Percentiles rank a stretch among this genome's conserved stretches.
Conservation (phyloP, 805 yeast species). For the Yamadazyma akitaensis region DNA sequence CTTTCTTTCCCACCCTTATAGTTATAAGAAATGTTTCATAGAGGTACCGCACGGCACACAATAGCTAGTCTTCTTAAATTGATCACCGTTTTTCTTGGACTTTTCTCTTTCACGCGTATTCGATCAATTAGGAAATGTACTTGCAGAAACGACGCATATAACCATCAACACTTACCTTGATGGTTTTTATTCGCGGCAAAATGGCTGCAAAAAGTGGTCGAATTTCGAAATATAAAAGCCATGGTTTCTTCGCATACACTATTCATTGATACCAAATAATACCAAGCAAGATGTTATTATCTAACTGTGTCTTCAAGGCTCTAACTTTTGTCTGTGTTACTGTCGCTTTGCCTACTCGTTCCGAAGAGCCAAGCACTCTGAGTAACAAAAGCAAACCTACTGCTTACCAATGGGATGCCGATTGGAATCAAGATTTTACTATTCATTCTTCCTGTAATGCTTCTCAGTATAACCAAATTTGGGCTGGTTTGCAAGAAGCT, state of each 20-base stretch:
- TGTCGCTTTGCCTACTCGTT: background rate
- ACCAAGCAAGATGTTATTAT: no score
- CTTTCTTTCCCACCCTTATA: no score
- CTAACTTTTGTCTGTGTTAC: background rate
- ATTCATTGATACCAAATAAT: no score
- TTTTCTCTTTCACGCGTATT: no score
- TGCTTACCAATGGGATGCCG: slow-evolving; percentile 14
- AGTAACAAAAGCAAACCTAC: background rate
- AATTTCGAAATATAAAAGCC: background rate
- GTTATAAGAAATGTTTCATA: no score
- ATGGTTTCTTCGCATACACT: background rate
- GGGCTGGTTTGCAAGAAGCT: slow-evolving; percentile 27
- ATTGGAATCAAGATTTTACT: slow-evolving; percentile 13
- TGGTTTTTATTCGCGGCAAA: background rate
- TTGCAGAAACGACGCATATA: no score
- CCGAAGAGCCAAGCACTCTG: no score
- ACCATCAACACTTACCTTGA: background rate
- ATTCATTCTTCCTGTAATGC: slow-evolving; percentile 18
- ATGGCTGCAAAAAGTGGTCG: background rate
- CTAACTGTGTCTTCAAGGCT: no score
- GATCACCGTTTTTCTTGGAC: no score
- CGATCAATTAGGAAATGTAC: no score
- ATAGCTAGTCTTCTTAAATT: no score
- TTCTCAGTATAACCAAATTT: slow-evolving; percentile 16
- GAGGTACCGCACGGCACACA: no score